Base-by-base conservation (phyloP, 257 asterid species). In the Voacanga thouarsii region DNA sequence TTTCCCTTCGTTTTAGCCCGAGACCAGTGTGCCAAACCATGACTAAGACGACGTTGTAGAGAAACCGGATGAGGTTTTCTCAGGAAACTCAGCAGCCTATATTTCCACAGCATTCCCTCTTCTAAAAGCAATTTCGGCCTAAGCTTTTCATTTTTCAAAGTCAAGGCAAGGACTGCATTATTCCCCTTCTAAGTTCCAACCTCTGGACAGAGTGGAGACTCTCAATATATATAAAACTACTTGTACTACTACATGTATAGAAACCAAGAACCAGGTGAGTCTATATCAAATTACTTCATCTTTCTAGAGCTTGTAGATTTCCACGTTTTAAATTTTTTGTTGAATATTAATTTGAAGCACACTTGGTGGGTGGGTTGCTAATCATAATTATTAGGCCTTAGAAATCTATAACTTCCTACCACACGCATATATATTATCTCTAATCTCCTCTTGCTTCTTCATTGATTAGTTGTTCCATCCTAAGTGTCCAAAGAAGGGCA, bases 151-250 rank as follows among this genome's bases (percentile, higher is more conserved):
- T 65, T 33, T 65, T 66, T 72, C 71, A 65, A 83, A 73, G 84
- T 80, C 86, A 80, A 83, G 67, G 24, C 19, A 77, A 70, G 24
- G 81, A 76, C 80, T 71, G 16, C n/a, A 18, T 51, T 28, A 41
- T 71, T 76, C 51, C 41, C 12, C 59, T 30, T 68, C 60, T 59
- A 55, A 19, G 65, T 70, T 69, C 51, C 56, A 69, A 53, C 33
- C 26, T 51, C 49, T 50, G 18, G 56, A 19, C 9, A 6, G 23
- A 70, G 59, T 70, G 19, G 12, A 47, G 9, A 26, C 33, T 69
- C 4, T 47, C 66, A 39, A 39, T 4, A 43, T 47, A 64, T 55
- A 41, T 44, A 49, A 49, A 49, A 51, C 3, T 21, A 47, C 71
- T 24, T 33, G 56, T 44, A 19, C 28, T 69, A 56, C 43, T 71